phyloP scores from a whole-genome alignment of 169 alveolate species.

The Besnoitia besnoiti region DNA sequence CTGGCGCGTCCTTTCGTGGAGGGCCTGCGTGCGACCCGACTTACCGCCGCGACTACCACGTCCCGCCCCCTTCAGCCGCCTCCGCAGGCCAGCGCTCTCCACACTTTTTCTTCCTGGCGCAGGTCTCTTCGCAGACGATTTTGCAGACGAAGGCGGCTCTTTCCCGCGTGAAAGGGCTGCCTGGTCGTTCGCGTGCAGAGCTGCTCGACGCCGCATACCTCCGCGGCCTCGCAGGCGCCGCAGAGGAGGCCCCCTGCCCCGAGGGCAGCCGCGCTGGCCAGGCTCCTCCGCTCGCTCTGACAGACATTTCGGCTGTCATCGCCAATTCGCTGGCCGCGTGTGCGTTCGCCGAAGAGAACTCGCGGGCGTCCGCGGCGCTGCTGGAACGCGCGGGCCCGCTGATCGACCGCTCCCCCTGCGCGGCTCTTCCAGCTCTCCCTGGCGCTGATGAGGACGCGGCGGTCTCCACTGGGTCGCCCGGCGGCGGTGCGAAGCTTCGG shows the following conservation, averaged over 20 bases:
- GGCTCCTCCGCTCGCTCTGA: not conserved
- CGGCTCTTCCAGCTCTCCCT: not conserved
- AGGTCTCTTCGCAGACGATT: not conserved
- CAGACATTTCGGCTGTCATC: not conserved
- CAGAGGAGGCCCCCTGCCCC: not conserved
- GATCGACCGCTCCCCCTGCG: not conserved
- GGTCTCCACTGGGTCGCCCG: no score
- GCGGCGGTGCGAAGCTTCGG: no score
- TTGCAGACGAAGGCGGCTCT: not conserved
- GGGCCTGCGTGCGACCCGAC: not conserved
- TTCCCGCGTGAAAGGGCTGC: not conserved
- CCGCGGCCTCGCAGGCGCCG: not conserved
- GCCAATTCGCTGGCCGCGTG: slow-evolving; percentile 9
- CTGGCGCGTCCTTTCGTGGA: not conserved
- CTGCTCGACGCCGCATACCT: not conserved
- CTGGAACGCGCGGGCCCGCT: not conserved
- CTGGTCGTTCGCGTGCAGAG: not conserved
- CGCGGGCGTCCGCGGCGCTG: slow-evolving; percentile 10
- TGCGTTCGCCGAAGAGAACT: not conserved
- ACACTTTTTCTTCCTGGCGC: not conserved
- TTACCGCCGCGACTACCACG: not conserved
- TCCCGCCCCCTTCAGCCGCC: not conserved
- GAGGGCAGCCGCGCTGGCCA: not conserved
- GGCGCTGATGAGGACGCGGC: not conserved
- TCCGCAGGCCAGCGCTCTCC: not conserved